Percentiles rank a stretch among this genome's conserved stretches.
Conservation (phyloP, 2,329 filamentous ascomycete genomes). For the Leptographium wingfieldii region DNA sequence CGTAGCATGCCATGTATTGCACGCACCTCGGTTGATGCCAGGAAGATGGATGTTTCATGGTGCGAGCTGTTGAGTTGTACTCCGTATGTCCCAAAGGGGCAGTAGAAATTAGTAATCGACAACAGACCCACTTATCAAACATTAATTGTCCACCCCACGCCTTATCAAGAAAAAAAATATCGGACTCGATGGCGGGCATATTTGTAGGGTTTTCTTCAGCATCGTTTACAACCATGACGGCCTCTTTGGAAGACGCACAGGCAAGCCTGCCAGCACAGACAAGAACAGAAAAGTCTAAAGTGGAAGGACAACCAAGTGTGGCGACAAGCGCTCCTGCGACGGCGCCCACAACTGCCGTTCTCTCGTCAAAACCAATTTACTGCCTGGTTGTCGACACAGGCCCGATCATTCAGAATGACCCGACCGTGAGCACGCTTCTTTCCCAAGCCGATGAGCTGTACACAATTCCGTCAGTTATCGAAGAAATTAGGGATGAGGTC, state of each 20-base stretch:
- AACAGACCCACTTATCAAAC: neutral
- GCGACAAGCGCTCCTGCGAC: neutral
- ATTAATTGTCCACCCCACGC: neutral
- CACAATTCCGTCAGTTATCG: conserved; percentile 74
- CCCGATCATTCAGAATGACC: conserved; percentile 87
- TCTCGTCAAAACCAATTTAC: conserved; percentile 56
- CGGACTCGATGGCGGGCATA: neutral
- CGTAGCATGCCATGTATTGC: no score
- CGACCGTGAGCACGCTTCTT: conserved; percentile 69
- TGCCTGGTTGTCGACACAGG: conserved; percentile 82
- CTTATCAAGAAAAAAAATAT: conserved; percentile 4
- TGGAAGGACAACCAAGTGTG: neutral
- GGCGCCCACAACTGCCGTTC: neutral
- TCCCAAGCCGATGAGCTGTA: conserved; percentile 63
- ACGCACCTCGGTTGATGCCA: no score
- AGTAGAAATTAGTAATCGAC: neutral
- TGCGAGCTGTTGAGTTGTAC: neutral
- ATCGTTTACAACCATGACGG: neutral
- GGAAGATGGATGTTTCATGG: no score
- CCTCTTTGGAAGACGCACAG: neutral
- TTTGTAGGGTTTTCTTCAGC: neutral
- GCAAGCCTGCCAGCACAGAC: neutral
- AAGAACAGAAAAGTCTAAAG: neutral
- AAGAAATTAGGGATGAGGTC: conserved; percentile 76
- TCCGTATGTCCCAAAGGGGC: neutral